A percentile compares a stretch with the other conserved stretches of the same genome.
These are phyloP conservation scores for Scenedesmus sp. DNA, from an alignment of 163 green algal species.

Conservation along the genomic window DNA sequence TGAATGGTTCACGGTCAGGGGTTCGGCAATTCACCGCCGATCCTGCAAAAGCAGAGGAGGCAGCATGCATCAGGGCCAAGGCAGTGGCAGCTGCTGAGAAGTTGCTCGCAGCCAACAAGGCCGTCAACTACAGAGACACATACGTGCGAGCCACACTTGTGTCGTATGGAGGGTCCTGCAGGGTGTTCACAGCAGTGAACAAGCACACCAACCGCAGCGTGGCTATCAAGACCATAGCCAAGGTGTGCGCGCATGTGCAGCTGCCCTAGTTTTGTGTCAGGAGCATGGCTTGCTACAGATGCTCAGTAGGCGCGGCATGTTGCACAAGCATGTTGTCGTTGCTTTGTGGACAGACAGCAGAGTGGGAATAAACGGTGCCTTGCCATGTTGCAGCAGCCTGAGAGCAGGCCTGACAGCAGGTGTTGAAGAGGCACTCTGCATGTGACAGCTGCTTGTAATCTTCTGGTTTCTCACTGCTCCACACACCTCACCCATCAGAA, in stretches of 20 bases:
- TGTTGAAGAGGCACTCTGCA: no score
- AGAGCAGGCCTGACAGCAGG: neutral
- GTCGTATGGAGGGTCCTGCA: constrained; percentile 59
- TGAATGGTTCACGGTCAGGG: neutral
- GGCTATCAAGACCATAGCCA: constrained; percentile 72
- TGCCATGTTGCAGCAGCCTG: neutral
- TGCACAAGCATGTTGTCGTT: no score
- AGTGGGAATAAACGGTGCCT: neutral
- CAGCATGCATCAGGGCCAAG: neutral
- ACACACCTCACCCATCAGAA: neutral
- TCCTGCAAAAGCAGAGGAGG: constrained; percentile 22
- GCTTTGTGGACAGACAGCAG: neutral
- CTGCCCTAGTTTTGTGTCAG: neutral
- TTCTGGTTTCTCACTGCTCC: neutral
- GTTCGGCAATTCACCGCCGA: constrained; percentile 5
- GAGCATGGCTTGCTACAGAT: neutral
- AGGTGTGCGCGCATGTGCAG: constrained; percentile 41
- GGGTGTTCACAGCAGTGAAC: constrained; percentile 59
- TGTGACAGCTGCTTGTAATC: neutral
- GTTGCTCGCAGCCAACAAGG: constrained; percentile 54
- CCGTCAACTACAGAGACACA: constrained; percentile 42
- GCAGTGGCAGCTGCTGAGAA: constrained; percentile 52
- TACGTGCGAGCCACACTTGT: constrained; percentile 61
- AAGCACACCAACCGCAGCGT: constrained; percentile 53
- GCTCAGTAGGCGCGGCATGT: neutral